A percentile compares a stretch with the other conserved stretches of the same genome.
Conservation (phyloP, 441 rosid species). For the Raphanus hybrid region DNA sequence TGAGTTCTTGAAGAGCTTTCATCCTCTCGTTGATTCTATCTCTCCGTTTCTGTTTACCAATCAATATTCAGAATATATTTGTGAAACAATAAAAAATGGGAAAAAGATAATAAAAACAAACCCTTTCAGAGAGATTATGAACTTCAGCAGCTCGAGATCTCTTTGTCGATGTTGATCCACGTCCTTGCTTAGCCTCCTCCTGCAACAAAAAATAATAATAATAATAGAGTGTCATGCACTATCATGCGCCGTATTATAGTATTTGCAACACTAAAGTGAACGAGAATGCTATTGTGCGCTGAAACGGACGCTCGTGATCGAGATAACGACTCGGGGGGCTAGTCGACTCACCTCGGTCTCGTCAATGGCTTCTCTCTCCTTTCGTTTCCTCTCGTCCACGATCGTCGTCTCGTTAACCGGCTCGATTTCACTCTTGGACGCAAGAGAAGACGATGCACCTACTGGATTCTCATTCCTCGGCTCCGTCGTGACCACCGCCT, state of each 20-base stretch:
- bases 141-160: constrained; percentile 95
- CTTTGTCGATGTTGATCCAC: constrained; percentile 71
- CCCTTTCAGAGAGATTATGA: constrained; percentile 97
- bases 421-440: constrained; percentile 63
- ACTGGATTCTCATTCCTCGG: constrained; percentile 51
- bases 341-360: constrained; percentile 57
- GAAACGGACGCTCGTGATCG: constrained; percentile 30
- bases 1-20: constrained; percentile 94
- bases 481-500: constrained; percentile 30
- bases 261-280: no score
- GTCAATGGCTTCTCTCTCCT: constrained; percentile 57
- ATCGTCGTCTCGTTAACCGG: constrained; percentile 37
- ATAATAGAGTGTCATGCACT: background rate
- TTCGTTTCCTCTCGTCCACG: constrained; percentile 68
- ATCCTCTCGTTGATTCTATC: constrained; percentile 95
- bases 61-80: constrained; percentile 22
- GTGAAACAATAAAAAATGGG: background rate
- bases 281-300: constrained; percentile 15
- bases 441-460: constrained; percentile 56
- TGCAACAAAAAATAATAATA: background rate
- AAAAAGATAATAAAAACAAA: constrained; percentile 34
- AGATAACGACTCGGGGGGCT: constrained; percentile 20
- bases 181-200: constrained; percentile 57
- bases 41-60: constrained; percentile 49
- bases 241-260: background rate